Evolutionary conservation across 768 basidiomycete species (phyloP).

Genomic region (Kwoniella mangroviensis): DNA sequence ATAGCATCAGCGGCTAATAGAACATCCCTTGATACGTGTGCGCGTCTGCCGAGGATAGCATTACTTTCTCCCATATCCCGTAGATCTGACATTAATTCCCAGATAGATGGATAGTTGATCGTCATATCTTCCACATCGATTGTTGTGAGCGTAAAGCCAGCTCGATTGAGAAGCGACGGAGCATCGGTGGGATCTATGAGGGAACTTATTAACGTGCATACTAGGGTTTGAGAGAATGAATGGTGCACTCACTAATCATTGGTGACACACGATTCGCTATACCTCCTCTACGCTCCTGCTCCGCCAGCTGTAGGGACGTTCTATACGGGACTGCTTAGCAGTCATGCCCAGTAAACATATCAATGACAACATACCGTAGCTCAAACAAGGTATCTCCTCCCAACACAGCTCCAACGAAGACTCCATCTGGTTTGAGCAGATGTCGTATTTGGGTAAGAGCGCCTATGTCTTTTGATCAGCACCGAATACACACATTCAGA

Average conservation of each 20-base stretch:
- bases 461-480: slow-evolving; percentile 62
- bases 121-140: slow-evolving; percentile 93
- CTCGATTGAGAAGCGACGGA: slow-evolving; percentile 86
- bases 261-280: slow-evolving; percentile 96
- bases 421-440: slow-evolving; percentile 83
- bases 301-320: slow-evolving; percentile 89
- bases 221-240: not conserved
- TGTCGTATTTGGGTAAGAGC: slow-evolving; percentile 83
- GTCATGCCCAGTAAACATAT: not conserved
- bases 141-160: slow-evolving; percentile 90
- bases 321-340: slow-evolving; percentile 58
- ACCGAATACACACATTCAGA: not conserved
- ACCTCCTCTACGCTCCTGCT: slow-evolving; percentile 91
- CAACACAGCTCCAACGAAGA: slow-evolving; percentile 91
- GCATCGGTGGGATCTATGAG: slow-evolving; percentile 82
- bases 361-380: slow-evolving; percentile 64
- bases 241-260: slow-evolving; percentile 80
- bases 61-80: slow-evolving; percentile 95
- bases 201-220: not conserved
- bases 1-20: slow-evolving; percentile 88
- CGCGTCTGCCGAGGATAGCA: slow-evolving; percentile 80
- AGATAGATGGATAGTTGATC: slow-evolving; percentile 90
- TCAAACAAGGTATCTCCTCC: slow-evolving; percentile 97
- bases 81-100: slow-evolving; percentile 93
- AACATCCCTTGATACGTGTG: slow-evolving; percentile 78